Evolutionary conservation across 495 filamentous ascomycete genomes (phyloP).

Genomic region (Xylaria acuta): DNA sequence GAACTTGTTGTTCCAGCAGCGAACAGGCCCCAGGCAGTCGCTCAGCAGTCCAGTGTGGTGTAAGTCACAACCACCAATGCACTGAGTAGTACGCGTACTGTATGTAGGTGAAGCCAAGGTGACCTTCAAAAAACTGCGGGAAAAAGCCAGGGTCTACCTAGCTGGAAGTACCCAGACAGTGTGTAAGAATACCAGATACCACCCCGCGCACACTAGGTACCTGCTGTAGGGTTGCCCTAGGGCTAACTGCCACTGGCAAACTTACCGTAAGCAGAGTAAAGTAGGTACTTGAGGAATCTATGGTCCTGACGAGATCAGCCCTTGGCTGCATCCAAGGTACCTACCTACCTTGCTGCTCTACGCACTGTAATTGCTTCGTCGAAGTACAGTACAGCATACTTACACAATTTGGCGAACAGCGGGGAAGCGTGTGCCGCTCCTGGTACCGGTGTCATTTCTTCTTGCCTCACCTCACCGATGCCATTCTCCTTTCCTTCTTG

Average conservation of each 20-base stretch:
- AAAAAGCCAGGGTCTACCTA: background rate
- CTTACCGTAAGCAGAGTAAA: too few relatives aligned
- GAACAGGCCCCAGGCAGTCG: background rate
- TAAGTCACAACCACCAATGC: background rate
- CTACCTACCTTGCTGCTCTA: background rate
- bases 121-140: background rate
- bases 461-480: slow-evolving; percentile 10
- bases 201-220: background rate
- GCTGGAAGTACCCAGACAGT: background rate
- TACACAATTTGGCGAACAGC: background rate
- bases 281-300: too few relatives aligned
- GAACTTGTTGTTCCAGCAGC: background rate
- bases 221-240: background rate
- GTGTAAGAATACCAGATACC: background rate
- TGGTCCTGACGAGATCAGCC: too few relatives aligned
- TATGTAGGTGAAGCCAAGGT: background rate
- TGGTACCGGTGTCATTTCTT: background rate
- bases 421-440: background rate
- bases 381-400: background rate
- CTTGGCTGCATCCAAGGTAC: too few relatives aligned
- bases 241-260: background rate
- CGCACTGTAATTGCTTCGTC: background rate
- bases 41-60: background rate
- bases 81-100: background rate
- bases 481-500: background rate